Evolutionary conservation across 1,139 yeast species (phyloP), one percentile per base, ranked within the genome.

Genomic region (Lizanozyma gosingica): DNA sequence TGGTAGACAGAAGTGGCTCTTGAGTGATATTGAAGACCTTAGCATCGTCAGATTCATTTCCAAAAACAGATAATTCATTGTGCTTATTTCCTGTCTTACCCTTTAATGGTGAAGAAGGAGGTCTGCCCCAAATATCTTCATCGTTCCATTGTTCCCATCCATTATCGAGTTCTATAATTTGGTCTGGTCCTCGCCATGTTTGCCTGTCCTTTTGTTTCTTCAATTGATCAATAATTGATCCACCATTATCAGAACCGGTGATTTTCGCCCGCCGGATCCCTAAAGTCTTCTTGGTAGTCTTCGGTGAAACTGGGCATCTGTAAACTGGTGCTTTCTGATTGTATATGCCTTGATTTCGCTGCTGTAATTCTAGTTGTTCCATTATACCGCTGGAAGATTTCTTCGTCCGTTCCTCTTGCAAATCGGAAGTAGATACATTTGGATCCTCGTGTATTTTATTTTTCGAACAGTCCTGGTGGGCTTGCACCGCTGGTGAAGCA

Each of bases 221-320:
- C 18, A 51, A 43, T 37, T 50, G 53, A 36, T 48, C 53, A 11
- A 49, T 39, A 3, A 50, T 50, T 27, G 22, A 27, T 17, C 45
- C 55, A 8, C 51, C 59, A 37, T 47, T 43, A 34, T 53, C 60
- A 0, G 63, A 57, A 41, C 54, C 56, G n/a, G 57, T 41, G 18
- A 60, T 40, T 15, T 43, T 45, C 36, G 59, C 63, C 11, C 29
- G 6, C 29, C 11, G 6, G 11, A 22, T 22, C 11, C 29, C 29
- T 22, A 22, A 11, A 22, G 29, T 22, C 29, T 11, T 22, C 11
- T 22, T 22, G 29, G 29, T 6, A 22, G 29, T 22, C 11, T 22
- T 22, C 6, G 6, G 6, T 6, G 29, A 6, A 22, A 22, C 29
- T 6, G 29, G 11, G 9, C 29, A 6, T 6, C 29, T 11, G 29